Percentiles rank a stretch among this genome's conserved stretches.
Conservation (phyloP, 2,329 filamentous ascomycete species). For the Huntiella moniliformis region DNA sequence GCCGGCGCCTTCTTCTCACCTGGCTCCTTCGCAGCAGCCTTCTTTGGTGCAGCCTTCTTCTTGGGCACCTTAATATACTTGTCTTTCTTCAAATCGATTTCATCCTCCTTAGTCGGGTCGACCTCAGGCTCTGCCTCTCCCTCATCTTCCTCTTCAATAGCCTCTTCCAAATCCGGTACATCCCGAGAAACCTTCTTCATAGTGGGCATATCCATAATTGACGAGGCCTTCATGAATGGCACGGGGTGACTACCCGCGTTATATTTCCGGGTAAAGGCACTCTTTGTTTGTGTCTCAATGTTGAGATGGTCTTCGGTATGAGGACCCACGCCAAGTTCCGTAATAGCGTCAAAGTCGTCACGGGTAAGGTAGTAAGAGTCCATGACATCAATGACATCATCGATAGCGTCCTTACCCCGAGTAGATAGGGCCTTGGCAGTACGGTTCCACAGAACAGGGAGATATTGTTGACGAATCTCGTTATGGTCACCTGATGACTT, state of each 20-base stretch:
- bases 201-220: conserved; percentile 32
- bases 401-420: conserved; percentile 67
- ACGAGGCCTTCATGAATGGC: conserved; percentile 84
- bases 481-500: conserved; percentile 77
- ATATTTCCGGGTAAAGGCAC: conserved; percentile 78
- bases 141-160: conserved; percentile 78
- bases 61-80: conserved; percentile 93
- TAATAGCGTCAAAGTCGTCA: conserved; percentile 84
- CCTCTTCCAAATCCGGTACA: conserved; percentile 86
- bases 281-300: conserved; percentile 71
- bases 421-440: conserved; percentile 54
- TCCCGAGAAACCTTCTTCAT: conserved; percentile 56
- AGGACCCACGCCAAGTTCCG: conserved; percentile 75
- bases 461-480: conserved; percentile 84
- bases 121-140: conserved; percentile 39
- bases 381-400: conserved; percentile 82
- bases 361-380: conserved; percentile 89
- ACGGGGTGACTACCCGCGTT: conserved; percentile 74
- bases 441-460: conserved; percentile 72
- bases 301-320: conserved; percentile 59
- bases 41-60: conserved; percentile 35
- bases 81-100: conserved; percentile 75
- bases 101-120: conserved; percentile 53
- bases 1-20: conserved; percentile 27
- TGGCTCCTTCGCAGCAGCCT: conserved; percentile 22